Percentiles rank a stretch among this genome's conserved stretches.
Evolutionary conservation across 768 basidiomycete species (phyloP).

Genomic region (Tricholomella constricta): DNA sequence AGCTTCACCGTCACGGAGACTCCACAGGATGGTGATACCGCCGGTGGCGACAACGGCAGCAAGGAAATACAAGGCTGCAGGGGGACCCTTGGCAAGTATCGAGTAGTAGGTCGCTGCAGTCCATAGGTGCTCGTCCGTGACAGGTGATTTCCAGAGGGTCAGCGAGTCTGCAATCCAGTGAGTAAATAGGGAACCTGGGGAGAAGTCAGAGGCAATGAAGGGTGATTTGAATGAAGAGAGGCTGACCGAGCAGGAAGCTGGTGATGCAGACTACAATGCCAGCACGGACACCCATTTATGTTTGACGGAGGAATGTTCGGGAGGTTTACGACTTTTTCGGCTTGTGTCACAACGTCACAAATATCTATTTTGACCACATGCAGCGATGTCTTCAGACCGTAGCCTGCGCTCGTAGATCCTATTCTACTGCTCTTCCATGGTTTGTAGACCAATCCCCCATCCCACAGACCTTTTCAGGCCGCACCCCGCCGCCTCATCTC

Average conservation of each 20-base stretch:
- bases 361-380: conserved; percentile 9
- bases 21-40: conserved; percentile 72
- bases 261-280: conserved; percentile 76
- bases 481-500: conserved; percentile 27
- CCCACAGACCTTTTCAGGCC: conserved; percentile 25
- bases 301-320: not conserved
- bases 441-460: conserved; percentile 55
- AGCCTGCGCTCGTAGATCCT: conserved; percentile 6
- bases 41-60: conserved; percentile 60
- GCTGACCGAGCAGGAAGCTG: conserved; percentile 76
- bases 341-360: conserved; percentile 16
- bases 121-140: conserved; percentile 84
- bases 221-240: not conserved
- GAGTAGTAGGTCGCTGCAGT: conserved; percentile 83
- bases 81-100: conserved; percentile 68
- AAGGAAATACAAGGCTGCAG: conserved; percentile 57
- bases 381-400: conserved; percentile 14
- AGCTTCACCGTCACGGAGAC: conserved; percentile 73
- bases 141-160: conserved; percentile 86
- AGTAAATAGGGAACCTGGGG: conserved; percentile 74
- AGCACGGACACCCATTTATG: conserved; percentile 67
- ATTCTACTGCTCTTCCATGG: conserved; percentile 50
- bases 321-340: not conserved
- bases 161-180: conserved; percentile 94
- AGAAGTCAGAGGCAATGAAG: conserved; percentile 1